phyloP scores from a whole-genome alignment of 169 alveolate species.

The Plasmodium gaboni region DNA sequence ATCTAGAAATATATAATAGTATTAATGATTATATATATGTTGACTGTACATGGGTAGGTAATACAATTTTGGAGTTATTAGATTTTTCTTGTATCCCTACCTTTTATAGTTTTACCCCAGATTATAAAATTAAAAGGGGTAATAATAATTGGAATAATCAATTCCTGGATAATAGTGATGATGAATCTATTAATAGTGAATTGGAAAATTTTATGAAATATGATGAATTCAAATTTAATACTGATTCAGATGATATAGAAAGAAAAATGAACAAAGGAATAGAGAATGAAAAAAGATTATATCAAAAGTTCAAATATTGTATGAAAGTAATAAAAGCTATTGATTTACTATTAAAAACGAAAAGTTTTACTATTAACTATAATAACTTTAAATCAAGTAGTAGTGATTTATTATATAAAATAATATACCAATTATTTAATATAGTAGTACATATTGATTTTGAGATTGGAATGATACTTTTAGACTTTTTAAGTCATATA shows the following conservation, averaged over 20 bases:
- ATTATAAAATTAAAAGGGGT: conserved; percentile 6
- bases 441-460: conserved; percentile 59
- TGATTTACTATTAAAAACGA: conserved; percentile 45
- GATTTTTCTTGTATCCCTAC: conserved; percentile 19
- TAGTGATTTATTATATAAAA: conserved; percentile 24
- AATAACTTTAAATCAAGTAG: conserved; percentile 37
- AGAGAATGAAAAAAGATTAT: neutral
- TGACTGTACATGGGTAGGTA: conserved; percentile 67
- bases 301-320: conserved; percentile 21
- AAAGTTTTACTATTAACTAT: conserved; percentile 31
- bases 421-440: conserved; percentile 22
- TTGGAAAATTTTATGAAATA: neutral
- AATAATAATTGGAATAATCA: conserved; percentile 1
- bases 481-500: conserved; percentile 7
- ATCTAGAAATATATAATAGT: conserved; percentile 48
- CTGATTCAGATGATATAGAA: neutral
- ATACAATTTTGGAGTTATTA: conserved; percentile 6
- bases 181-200: neutral
- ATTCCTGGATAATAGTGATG: neutral
- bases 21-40: conserved; percentile 35
- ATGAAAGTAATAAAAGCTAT: conserved; percentile 37
- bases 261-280: neutral
- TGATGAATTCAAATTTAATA: neutral
- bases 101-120: conserved; percentile 9
- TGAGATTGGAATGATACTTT: conserved; percentile 23